phyloP scores from a whole-genome alignment of 345 rosid genomes.

The Lagerstroemia speciosa region DNA sequence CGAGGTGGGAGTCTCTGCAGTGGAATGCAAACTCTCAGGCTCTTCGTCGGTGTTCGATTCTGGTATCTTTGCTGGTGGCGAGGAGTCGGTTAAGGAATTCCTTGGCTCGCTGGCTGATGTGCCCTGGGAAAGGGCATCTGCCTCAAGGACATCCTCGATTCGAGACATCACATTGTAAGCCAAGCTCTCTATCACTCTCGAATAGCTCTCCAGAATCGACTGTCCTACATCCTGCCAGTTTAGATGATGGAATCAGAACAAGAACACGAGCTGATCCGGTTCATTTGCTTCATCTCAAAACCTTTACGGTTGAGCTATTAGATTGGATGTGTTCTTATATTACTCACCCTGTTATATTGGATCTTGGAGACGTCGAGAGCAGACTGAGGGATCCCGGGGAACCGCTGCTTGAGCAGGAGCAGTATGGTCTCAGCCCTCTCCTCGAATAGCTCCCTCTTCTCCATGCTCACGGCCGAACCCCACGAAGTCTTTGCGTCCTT shows the following conservation, averaged over 20 bases:
- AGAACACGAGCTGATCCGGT: neutral
- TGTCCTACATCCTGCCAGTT: slow-evolving; percentile 71
- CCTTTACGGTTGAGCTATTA: neutral
- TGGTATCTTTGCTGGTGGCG: neutral
- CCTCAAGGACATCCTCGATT: slow-evolving; percentile 75
- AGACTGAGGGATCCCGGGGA: slow-evolving; percentile 90
- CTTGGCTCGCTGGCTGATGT: slow-evolving; percentile 3
- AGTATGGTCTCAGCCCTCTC: slow-evolving; percentile 84
- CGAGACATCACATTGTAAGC: slow-evolving; percentile 70
- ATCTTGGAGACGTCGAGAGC: slow-evolving; percentile 83
- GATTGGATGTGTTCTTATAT: no score
- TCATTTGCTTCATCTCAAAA: neutral
- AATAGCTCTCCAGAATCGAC: slow-evolving; percentile 88
- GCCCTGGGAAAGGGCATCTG: slow-evolving; percentile 37
- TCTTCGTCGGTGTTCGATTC: neutral
- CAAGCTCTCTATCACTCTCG: slow-evolving; percentile 87
- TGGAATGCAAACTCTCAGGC: slow-evolving; percentile 18
- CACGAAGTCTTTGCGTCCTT: slow-evolving; percentile 79
- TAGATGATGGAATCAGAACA: neutral
- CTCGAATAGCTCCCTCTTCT: slow-evolving; percentile 90
- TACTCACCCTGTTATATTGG: slow-evolving; percentile 61
- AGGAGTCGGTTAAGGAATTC: neutral
- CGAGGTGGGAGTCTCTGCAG: slow-evolving; percentile 35
- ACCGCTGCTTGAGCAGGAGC: slow-evolving; percentile 65
- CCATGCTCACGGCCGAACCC: slow-evolving; percentile 86